phyloP scores from a whole-genome alignment of 805 yeast genomes.

The Helenozyma baotianmanensis region DNA sequence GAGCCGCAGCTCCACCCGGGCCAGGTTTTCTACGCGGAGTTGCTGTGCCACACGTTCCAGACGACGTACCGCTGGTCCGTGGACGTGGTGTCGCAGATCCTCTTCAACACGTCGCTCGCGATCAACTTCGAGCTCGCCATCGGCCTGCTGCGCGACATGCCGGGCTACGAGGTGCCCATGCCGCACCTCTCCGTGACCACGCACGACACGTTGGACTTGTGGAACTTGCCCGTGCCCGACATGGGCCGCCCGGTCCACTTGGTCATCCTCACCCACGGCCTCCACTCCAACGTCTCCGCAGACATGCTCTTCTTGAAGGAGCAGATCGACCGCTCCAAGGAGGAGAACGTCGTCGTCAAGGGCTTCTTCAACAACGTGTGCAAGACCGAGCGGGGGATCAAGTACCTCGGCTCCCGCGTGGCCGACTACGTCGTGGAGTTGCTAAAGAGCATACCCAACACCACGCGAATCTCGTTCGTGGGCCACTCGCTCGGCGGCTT shows the following conservation, averaged over 20 bases:
- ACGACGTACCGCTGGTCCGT: constrained; percentile 66
- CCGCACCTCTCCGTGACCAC: constrained; percentile 43
- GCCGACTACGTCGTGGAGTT: constrained; percentile 69
- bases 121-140: constrained; percentile 63
- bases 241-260: constrained; percentile 65
- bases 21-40: constrained; percentile 54
- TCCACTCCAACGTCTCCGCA: constrained; percentile 84
- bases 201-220: constrained; percentile 61
- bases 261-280: constrained; percentile 85
- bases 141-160: constrained; percentile 38
- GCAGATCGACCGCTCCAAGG: constrained; percentile 56
- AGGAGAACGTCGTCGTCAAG: constrained; percentile 64
- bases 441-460: constrained; percentile 36
- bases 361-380: constrained; percentile 84
- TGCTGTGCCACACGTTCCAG: constrained; percentile 61
- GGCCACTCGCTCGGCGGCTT: constrained; percentile 95
- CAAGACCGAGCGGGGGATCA: constrained; percentile 84
- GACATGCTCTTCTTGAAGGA: constrained; percentile 89
- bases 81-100: constrained; percentile 75
- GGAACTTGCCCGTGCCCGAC: constrained; percentile 61
- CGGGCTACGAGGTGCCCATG: constrained; percentile 25
- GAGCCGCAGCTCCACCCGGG: constrained; percentile 72
- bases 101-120: constrained; percentile 66
- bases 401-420: constrained; percentile 74
- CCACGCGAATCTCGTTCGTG: constrained; percentile 71